Percentiles rank a stretch among this genome's conserved stretches.
Evolutionary conservation across 441 rosid species (phyloP).

Genomic region (Kokia cookei): DNA sequence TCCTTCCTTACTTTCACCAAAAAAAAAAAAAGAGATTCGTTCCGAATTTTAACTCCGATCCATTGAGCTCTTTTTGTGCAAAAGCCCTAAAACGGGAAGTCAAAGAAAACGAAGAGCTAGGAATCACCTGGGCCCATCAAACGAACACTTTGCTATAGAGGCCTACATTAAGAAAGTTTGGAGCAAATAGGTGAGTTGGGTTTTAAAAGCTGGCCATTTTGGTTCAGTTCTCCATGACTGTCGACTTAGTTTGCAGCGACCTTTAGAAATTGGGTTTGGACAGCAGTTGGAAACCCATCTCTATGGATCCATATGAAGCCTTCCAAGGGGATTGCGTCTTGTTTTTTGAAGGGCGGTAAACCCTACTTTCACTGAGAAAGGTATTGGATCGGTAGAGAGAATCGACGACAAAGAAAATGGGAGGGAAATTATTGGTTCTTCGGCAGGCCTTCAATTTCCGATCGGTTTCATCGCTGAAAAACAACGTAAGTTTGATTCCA

Average conservation of each 20-base stretch:
- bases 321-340: neutral
- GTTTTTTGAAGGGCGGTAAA: neutral
- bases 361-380: neutral
- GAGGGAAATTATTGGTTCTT: neutral
- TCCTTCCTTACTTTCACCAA: no score
- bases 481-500: neutral
- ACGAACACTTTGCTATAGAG: neutral
- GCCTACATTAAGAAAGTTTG: neutral
- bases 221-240: neutral
- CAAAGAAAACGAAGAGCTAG: no score
- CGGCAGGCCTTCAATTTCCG: neutral
- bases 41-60: no score
- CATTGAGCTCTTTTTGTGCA: no score
- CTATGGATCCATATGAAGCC: neutral
- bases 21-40: no score
- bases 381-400: neutral
- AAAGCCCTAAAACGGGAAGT: no score
- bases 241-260: slow-evolving; percentile 17
- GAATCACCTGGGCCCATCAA: no score
- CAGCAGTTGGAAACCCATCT: neutral
- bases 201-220: neutral
- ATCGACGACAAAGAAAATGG: neutral
- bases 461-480: neutral
- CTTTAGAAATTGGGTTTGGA: neutral
- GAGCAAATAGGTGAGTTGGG: neutral